phyloP scores from a whole-genome alignment of 169 alveolate species.

The Plasmodium berghei region DNA sequence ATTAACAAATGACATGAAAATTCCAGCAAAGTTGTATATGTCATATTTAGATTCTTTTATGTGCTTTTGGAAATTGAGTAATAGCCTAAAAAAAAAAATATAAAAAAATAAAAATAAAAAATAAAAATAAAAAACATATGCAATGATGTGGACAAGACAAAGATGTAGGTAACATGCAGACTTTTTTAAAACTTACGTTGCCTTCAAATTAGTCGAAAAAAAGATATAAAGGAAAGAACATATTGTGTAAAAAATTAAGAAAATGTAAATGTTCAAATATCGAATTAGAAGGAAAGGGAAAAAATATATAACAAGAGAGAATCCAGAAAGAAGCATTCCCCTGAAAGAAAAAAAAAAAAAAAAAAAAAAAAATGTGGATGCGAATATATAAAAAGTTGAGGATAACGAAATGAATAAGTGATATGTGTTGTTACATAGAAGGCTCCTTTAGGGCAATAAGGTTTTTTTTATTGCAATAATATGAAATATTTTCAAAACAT shows the following conservation, averaged over 20 bases:
- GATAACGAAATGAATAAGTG: neutral
- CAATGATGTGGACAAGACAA: neutral
- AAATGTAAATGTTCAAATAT: conserved; percentile 49
- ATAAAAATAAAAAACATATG: neutral
- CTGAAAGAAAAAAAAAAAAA: conserved; percentile 21
- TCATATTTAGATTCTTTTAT: conserved; percentile 31
- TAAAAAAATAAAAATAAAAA: neutral
- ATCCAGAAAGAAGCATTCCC: conserved; percentile 56
- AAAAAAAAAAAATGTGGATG: neutral
- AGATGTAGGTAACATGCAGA: neutral
- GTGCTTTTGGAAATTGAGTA: conserved; percentile 24
- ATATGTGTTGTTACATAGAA: conserved; percentile 10
- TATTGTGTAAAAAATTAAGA: conserved; percentile 44
- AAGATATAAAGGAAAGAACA: conserved; percentile 48
- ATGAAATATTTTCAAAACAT: conserved; percentile 52
- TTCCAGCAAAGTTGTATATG: conserved; percentile 36
- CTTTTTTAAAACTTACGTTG: conserved; percentile 32
- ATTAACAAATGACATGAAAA: conserved; percentile 61
- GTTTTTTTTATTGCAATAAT: conserved; percentile 47
- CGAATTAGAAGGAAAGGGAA: conserved; percentile 59
- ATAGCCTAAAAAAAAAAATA: conserved; percentile 15
- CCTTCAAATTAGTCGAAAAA: conserved; percentile 46
- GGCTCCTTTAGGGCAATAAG: conserved; percentile 46
- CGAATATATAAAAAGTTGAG: neutral
- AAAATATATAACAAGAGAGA: conserved; percentile 21